Base-by-base conservation (phyloP, 768 basidiomycete genomes). In the Serendipita sp. region DNA sequence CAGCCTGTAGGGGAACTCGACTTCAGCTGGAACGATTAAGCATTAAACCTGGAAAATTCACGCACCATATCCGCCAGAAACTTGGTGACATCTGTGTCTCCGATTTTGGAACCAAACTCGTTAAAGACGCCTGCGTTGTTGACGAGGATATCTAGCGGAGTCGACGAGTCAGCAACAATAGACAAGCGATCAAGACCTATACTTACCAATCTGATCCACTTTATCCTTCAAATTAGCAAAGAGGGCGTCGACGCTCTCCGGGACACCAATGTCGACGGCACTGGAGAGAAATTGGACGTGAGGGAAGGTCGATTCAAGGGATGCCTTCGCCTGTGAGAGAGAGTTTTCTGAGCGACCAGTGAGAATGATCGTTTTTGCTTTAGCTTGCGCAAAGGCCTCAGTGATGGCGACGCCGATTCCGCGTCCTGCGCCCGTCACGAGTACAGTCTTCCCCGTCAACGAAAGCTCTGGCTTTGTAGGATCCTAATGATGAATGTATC, bases 121-220 rank as follows among this genome's bases (percentile, higher is more conserved):
- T 31, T 58, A 1, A 2, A 28, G 9, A 58, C 53, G 17, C 53
- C 53, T 9, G 53, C 53, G n/a, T 58, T 58, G 24, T 58, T 58
- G 30, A 58, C 53, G 22, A 58, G 31, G 53, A 58, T n/a, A n/a
- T 58, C 45, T 50, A 28, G n/a, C n/a, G n/a, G n/a, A n/a, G n/a
- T n/a, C n/a, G n/a, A n/a, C n/a, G n/a, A n/a, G n/a, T n/a, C n/a
- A n/a, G n/a, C n/a, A n/a, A n/a, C n/a, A n/a, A n/a, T n/a, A n/a
- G n/a, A n/a, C n/a, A n/a, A n/a, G n/a, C n/a, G n/a, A n/a, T n/a
- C n/a, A n/a, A n/a, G n/a, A n/a, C n/a, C n/a, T n/a, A n/a, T n/a
- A n/a, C n/a, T n/a, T n/a, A 50, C 45, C 53, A 24, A 58, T 58
- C 9, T 58, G 53, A 11, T 58, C 24, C 17, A 58, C 53, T 33